Base-by-base conservation (phyloP, 306 rosid species). In the Cucurbita pepo region DNA sequence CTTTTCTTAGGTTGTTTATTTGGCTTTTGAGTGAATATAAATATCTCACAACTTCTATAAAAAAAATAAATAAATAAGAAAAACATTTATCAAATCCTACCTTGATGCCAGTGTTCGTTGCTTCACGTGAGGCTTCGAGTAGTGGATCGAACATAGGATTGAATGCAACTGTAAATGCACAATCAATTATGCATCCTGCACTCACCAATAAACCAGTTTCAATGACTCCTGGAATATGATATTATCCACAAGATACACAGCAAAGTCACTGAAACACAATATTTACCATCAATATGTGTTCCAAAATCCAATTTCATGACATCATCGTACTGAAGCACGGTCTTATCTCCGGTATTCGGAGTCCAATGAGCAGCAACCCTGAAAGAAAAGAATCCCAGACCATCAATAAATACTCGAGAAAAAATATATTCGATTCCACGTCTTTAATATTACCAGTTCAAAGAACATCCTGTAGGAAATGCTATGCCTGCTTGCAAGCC, bases 351-450 rank as follows among this genome's bases (percentile, higher is more conserved):
- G 0, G 96, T 30, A 75, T 94, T 94, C 56, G 98, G 98, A 69
- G 98, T 94, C 98, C 98, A 94, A 74, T 90, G 98, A 76, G 98
- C 98, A 80, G 97, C 98, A 77, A 94, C 97, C 98, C 98, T 94
- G 71, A 36, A 56, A 71, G 71, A 11, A 71, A 48, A 11, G 59
- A 63, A 76, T 62, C 78, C 56, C 14, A 66, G 56, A 69, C 75
- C 74, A 74, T 77, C 74, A 25, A 61, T 19, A 74, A 72, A 55
- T 50, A 55, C 21, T 2, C 10, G 18, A 73, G 43, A 74, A 69
- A 15, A 45, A 0, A 40, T 15, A 40, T 1, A 72, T 16, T 44
- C 15, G 58, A 72, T 59, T 65, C 18, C 11, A 57, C 47, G 51
- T 56, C 37, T 52, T 45, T 58, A 69, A 69, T 56, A 40, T 61